Conservation (phyloP, 2,329 filamentous ascomycete species). For the Monosporascus sp. region DNA sequence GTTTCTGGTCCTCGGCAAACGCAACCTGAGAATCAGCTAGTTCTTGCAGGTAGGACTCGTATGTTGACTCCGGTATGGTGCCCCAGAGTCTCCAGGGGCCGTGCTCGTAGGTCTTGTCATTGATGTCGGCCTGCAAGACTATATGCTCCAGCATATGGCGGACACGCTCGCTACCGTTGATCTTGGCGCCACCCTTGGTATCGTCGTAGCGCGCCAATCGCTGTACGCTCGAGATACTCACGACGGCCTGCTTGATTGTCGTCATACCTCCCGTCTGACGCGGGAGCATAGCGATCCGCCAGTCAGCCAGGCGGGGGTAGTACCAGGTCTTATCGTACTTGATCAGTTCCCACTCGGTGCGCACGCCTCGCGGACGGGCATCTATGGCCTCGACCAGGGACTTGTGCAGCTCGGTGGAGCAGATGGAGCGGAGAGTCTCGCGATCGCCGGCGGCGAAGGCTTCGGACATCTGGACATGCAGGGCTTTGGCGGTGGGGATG, state of each 20-base stretch:
- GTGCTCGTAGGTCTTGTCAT: conserved; percentile 40
- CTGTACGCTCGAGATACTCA: conserved; percentile 54
- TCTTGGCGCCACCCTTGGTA: conserved; percentile 28
- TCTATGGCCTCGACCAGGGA: conserved; percentile 50
- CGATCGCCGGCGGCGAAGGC: conserved; percentile 56
- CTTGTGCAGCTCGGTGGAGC: conserved; percentile 45
- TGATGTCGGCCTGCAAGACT: conserved; percentile 48
- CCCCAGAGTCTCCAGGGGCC: conserved; percentile 62
- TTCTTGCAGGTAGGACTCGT: conserved; percentile 33
- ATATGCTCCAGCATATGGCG: conserved; percentile 59
- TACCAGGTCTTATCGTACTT: conserved; percentile 37
- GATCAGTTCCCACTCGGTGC: conserved; percentile 50
- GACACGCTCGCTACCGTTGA: conserved; percentile 43
- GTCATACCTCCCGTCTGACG: conserved; percentile 31
- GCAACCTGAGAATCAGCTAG: conserved; percentile 1
- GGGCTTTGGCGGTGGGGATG: conserved; percentile 48
- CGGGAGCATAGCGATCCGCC: conserved; percentile 46
- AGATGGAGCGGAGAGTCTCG: conserved; percentile 45
- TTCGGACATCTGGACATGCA: conserved; percentile 58
- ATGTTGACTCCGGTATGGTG: conserved; percentile 49
- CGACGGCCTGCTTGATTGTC: conserved; percentile 53
- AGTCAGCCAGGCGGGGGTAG: conserved; percentile 48
- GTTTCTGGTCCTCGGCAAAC: conserved; percentile 6
- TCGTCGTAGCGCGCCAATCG: conserved; percentile 39
- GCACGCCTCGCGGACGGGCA: conserved; percentile 39